Evolutionary conservation across 2,329 filamentous ascomycete species (phyloP).

Genomic region (Colletotrichum sp.): DNA sequence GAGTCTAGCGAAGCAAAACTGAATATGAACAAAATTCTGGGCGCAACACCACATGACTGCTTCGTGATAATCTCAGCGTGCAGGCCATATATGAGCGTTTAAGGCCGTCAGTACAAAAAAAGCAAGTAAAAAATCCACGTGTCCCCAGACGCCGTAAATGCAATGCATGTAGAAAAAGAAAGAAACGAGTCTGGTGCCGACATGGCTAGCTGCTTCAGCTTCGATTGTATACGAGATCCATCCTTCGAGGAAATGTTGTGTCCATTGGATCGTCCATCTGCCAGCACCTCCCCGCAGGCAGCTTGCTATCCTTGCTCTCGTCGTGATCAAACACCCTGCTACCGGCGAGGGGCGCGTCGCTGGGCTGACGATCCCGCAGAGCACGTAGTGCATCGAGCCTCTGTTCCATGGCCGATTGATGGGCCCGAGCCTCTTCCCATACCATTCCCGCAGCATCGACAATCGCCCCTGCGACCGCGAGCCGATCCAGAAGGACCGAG

Average conservation of each 20-base stretch:
- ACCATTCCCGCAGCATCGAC: conserved; percentile 60
- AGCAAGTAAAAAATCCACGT: neutral
- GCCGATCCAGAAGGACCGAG: conserved; percentile 55
- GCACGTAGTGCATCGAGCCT: conserved; percentile 38
- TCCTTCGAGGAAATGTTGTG: conserved; percentile 37
- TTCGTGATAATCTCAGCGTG: neutral
- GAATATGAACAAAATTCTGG: neutral
- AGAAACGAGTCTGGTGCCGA: neutral
- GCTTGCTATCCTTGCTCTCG: conserved; percentile 29
- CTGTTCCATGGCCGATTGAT: conserved; percentile 51
- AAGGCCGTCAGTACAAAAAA: neutral
- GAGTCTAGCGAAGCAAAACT: neutral
- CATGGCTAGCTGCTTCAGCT: neutral
- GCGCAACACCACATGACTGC: neutral
- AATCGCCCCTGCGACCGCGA: conserved; percentile 56
- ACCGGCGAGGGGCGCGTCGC: conserved; percentile 30
- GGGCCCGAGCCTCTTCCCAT: conserved; percentile 63
- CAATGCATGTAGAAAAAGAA: neutral
- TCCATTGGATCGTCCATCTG: conserved; percentile 40
- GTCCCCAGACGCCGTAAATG: conserved; percentile 3
- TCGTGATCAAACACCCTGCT: conserved; percentile 34
- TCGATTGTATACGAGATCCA: conserved; percentile 39
- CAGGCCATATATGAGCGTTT: neutral
- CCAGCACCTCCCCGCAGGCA: conserved; percentile 30
- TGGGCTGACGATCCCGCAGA: conserved; percentile 35